Percentiles rank a stretch among this genome's conserved stretches.
Conservation (phyloP, 2,329 filamentous ascomycete species). For the Gliomastix tumulicola region DNA sequence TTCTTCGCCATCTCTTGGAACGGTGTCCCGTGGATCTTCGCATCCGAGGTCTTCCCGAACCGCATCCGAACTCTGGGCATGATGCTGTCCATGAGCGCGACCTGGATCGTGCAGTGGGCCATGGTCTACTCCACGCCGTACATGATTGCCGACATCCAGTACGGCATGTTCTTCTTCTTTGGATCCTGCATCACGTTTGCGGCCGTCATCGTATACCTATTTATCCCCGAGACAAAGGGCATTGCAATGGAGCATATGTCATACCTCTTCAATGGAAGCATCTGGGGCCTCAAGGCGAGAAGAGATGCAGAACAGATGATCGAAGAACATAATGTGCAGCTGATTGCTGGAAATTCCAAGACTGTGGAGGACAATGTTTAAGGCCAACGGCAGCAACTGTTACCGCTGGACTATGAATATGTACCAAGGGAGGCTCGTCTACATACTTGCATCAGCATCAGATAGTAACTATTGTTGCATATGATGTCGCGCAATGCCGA, state of each 20-base stretch:
- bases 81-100: slow-evolving; percentile 23
- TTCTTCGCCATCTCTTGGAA: slow-evolving; percentile 31
- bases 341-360: too few species aligned
- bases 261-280: too few species aligned
- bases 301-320: too few species aligned
- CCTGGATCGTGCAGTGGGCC: slow-evolving; percentile 31
- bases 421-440: too few species aligned
- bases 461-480: too few species aligned
- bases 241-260: slow-evolving; percentile 1
- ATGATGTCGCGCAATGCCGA: too few species aligned
- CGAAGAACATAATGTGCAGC: too few species aligned
- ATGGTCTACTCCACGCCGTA: slow-evolving; percentile 29
- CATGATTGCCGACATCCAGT: slow-evolving; percentile 32
- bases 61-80: slow-evolving; percentile 27
- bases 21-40: slow-evolving; percentile 35
- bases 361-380: too few species aligned
- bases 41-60: slow-evolving; percentile 37
- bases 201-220: slow-evolving; percentile 38
- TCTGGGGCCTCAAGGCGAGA: too few species aligned
- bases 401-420: too few species aligned
- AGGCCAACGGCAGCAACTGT: too few species aligned
- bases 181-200: slow-evolving; percentile 34
- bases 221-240: slow-evolving; percentile 45
- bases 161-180: slow-evolving; percentile 48
- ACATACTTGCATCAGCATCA: too few species aligned